Base-by-base conservation (phyloP, 495 filamentous ascomycete genomes). In the Usnea hakonensis region DNA sequence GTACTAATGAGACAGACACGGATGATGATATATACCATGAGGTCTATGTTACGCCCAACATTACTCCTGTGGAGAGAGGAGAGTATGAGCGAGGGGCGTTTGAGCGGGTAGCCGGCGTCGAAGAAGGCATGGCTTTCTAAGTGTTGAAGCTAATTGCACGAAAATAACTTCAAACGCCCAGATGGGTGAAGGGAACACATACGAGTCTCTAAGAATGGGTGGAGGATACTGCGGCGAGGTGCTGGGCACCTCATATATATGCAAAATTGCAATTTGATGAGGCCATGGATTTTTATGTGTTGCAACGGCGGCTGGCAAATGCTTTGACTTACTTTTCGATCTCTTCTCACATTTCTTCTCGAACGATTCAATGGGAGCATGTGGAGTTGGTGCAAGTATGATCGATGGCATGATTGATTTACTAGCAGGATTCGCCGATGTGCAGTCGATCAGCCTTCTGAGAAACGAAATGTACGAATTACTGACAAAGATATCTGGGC, bases 1-100 rank as follows among this genome's bases (percentile, higher is more conserved):
- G 66, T 55, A 66, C 64, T 62, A 66, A 68, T 19, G 68, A 66
- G 44, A 68, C 68, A 35, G 68, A 70, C 57, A 70, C 68, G 33
- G 66, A 68, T 32, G 66, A 70, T 2, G 67, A 65, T 36, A 44
- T 38, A 37, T 70, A 58, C 57, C 68, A 70, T 55, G 68, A 70
- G 33, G 68, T 65, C 35, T 70, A 70, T 43, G 63, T 66, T 16
- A 70, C 68, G 26, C 65, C 65, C 10, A 52, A 63, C 35, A 60
- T 66, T 33, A 66, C 64, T 36, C 67, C 67, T 1, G 63, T 66
- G n/a, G 68, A 70, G 61, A 43, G 68, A 43, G 66, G 66, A n/a
- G 66, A 68, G 43, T 65, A 64, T 56, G 68, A 70, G 46, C 43
- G 66, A 38, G 58, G 53, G n/a, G 58, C 58, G 21, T 64, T 68